Evolutionary conservation across 2,329 filamentous ascomycete genomes (phyloP), one percentile per base, ranked within the genome.

Genomic region (Podosphaera fusca): DNA sequence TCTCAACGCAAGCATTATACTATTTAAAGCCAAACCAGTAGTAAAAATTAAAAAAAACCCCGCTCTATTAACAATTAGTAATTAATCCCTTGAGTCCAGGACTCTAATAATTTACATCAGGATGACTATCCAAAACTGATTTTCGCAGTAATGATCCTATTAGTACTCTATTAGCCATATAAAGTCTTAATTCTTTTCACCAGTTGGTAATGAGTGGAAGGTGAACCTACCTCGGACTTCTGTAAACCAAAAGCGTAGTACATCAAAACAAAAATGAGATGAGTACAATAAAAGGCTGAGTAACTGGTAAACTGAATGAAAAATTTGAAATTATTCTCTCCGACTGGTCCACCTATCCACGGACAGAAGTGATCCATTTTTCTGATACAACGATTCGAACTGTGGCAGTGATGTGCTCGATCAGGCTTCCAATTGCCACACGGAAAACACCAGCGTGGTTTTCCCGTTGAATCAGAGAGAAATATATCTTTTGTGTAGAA

Each of bases 361-460:
- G 90, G 92, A 65, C 92, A 98, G 64, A 89, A 92, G 66, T 96
- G 90, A 61, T 96, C 90, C 84, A 95, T 92, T 65, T 92, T 92
- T 46, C 77, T 73, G 30, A 94, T 84, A 65, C 90, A 96, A 49
- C 87, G 84, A 80, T 69, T 95, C 94, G 79, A 73, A 66, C 94
- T 86, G 56, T 82, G 82, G 65, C 85, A 94, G 69, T 96, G 90
- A 67, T 95, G 88, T 2, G 84, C 78, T 2, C 90, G 78, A 65
- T 95, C 90, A 0, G 85, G 81, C 69, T 95, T 96, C 80, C 85
- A 95, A 61, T 84, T 86, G 57, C 78, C 78, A 67, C 90, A 98
- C 56, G 79, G 77, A 3, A 81, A 82, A 70, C 90, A 98, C 81
- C 87, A 96, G 36, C 80, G 78, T 0, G 90, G 90, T n/a, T 82